Evolutionary conservation across 148 eudicot genomes (phyloP).

Genomic region (Bassia scoparia): DNA sequence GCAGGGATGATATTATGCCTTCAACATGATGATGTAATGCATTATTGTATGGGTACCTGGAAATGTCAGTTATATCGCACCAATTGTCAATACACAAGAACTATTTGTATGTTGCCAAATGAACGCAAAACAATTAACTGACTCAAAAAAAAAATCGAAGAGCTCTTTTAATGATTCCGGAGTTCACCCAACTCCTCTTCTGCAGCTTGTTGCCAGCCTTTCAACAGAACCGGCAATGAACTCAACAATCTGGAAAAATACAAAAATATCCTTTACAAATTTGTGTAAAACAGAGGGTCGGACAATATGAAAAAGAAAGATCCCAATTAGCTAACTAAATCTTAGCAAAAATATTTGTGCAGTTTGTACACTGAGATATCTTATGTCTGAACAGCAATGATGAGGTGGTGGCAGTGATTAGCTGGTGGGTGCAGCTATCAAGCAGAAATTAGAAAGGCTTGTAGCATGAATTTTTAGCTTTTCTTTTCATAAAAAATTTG

Average conservation of each 20-base stretch:
- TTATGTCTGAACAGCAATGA: no score
- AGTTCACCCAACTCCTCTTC: constrained; percentile 76
- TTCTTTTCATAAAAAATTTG: no score
- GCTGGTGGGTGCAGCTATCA: no score
- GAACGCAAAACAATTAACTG: constrained; percentile 31
- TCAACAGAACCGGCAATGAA: constrained; percentile 80
- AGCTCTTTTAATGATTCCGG: constrained; percentile 80
- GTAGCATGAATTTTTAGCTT: no score
- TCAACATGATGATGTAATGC: constrained; percentile 95
- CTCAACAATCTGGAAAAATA: constrained; percentile 69
- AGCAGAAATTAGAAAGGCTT: no score
- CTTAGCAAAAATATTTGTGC: no score
- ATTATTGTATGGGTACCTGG: constrained; percentile 92
- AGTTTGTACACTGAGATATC: no score
- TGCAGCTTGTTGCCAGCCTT: constrained; percentile 76
- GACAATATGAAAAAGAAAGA: not conserved
- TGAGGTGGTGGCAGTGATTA: no score
- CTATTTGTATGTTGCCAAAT: not conserved
- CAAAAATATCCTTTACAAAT: not conserved
- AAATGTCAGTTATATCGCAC: constrained; percentile 21
- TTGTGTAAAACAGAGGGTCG: not conserved
- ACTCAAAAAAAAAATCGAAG: constrained; percentile 91
- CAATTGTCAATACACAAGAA: constrained; percentile 1
- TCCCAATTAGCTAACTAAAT: no score
- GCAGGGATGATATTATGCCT: constrained; percentile 78